Base-by-base conservation (phyloP, 139 green algal genomes). In the Chlorella sp. region DNA sequence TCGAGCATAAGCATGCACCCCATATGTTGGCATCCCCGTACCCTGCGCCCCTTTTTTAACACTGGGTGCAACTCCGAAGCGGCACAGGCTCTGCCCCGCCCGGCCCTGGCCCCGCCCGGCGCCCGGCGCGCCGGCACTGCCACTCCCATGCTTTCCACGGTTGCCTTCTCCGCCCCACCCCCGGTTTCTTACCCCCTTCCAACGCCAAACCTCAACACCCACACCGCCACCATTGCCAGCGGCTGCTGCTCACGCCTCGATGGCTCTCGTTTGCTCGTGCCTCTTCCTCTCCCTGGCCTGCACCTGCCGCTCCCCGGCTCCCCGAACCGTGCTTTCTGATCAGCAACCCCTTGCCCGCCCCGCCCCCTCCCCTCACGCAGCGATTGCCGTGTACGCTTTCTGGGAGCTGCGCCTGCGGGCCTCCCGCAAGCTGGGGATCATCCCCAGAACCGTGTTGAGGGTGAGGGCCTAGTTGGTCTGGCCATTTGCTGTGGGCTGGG, bases 321-420 rank as follows among this genome's bases (percentile, higher is more conserved):
- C 9, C 48, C 48, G 48, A 57, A 57, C n/a, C n/a, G n/a, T n/a
- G n/a, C n/a, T n/a, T n/a, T n/a, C n/a, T n/a, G n/a, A n/a, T n/a
- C n/a, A n/a, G n/a, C n/a, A 57, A 73, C 30, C 12, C 81, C 2
- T 48, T 42, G 48, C 12, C 48, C n/a, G 0, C 40, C 26, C 24
- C 42, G 26, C 40, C 3, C 40, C 1, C 9, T 24, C 75, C 34
- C 16, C 4, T n/a, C 9, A 22, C 57, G 64, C 84, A 88, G 84
- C 24, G 3, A 40, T 39, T 11, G 11, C 24, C 0, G 42, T 88
- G 36, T 88, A 88, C 42, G 68, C 21, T 5, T 81, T 88, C 30
- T 88, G 84, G 84, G 84, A 88, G 26, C 16, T 71, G 26, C 66
- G 84, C 66, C 30, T 88, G 9, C 66, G 68, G 0, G 84, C 84